A percentile compares a stretch with the other conserved stretches of the same genome.
These are phyloP conservation scores for Globisporangium nagaii DNA, from an alignment of 352 stramenopile genomes.

Conservation along the genomic window DNA sequence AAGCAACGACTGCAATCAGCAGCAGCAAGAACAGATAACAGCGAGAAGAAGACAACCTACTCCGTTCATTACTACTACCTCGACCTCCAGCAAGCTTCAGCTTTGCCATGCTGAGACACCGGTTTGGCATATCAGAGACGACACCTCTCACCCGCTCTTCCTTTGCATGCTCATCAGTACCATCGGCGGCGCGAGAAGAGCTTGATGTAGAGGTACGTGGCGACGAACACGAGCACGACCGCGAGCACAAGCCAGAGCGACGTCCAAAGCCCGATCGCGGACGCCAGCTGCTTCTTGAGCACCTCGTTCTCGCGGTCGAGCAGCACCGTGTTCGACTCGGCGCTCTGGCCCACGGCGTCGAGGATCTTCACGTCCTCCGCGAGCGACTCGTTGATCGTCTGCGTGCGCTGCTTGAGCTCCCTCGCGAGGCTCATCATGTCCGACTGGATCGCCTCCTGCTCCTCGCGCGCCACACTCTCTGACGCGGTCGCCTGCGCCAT, in stretches of 20 bases:
- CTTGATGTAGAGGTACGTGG: conserved; percentile 80
- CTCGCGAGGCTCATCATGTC: conserved; percentile 72
- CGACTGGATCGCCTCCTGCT: conserved; percentile 65
- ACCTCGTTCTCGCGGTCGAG: conserved; percentile 57
- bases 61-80: too few species aligned
- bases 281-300: conserved; percentile 59
- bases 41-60: too few species aligned
- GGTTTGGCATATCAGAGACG: too few species aligned
- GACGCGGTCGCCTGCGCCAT: conserved; percentile 22
- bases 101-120: too few species aligned
- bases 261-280: conserved; percentile 72
- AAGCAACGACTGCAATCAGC: too few species aligned
- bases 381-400: conserved; percentile 71
- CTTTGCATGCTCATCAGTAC: conserved; percentile 17
- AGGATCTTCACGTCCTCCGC: conserved; percentile 70
- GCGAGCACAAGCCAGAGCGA: conserved; percentile 61
- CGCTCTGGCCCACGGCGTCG: conserved; percentile 63
- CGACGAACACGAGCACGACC: conserved; percentile 54
- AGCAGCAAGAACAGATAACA: too few species aligned
- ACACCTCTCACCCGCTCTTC: too few species aligned
- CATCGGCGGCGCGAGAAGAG: conserved; percentile 52
- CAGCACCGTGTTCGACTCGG: conserved; percentile 56
- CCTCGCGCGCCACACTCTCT: conserved; percentile 40
- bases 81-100: not conserved
- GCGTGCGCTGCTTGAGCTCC: conserved; percentile 65